Percentiles rank a stretch among this genome's conserved stretches.
Evolutionary conservation across 208 protist species (phyloP).

Genomic region (Acanthamoeba rhysodes): DNA sequence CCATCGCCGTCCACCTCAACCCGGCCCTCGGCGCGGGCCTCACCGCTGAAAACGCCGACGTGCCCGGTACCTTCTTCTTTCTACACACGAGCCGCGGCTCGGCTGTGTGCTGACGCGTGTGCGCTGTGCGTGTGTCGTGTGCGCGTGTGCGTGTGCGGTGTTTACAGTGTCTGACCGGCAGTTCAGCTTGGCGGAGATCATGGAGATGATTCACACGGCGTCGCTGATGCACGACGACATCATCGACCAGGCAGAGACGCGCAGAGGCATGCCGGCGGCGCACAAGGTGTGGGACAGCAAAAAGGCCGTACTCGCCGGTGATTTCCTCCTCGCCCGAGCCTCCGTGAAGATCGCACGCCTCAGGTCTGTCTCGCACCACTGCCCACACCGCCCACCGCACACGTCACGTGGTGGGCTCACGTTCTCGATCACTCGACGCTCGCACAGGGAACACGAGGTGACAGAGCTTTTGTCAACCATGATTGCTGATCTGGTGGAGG

Average conservation of each 20-base stretch:
- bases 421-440: neutral
- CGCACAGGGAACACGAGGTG: conserved; percentile 88
- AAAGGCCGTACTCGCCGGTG: conserved; percentile 94
- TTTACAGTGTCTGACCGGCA: conserved; percentile 60
- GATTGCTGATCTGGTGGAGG: conserved; percentile 94
- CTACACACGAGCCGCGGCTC: neutral
- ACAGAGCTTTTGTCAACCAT: conserved; percentile 94
- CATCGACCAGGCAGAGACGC: conserved; percentile 95
- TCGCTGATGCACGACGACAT: conserved; percentile 98
- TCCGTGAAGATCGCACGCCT: conserved; percentile 74
- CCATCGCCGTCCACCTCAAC: conserved; percentile 56
- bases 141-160: neutral
- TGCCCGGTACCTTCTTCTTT: neutral
- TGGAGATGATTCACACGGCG: conserved; percentile 97
- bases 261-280: conserved; percentile 91
- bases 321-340: conserved; percentile 95
- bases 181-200: conserved; percentile 93
- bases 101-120: too few relatives aligned
- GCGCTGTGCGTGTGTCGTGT: neutral
- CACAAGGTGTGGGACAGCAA: conserved; percentile 94
- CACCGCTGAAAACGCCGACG: neutral
- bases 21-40: neutral
- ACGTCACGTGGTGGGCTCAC: too few relatives aligned
- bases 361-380: neutral
- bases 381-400: neutral